phyloP scores from a whole-genome alignment of 2,329 filamentous ascomycete species.

The Shiraia sp. region DNA sequence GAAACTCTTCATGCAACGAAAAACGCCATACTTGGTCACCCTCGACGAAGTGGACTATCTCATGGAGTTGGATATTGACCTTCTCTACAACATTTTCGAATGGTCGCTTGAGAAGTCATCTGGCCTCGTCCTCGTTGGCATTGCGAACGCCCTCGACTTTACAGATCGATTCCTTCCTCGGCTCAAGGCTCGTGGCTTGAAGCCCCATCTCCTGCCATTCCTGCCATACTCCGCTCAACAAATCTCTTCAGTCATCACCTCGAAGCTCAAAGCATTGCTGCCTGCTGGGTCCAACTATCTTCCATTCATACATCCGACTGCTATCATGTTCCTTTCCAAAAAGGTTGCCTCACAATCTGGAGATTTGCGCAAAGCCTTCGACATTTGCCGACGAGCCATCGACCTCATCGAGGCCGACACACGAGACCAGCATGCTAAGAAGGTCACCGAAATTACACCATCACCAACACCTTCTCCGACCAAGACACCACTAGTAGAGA shows the following conservation, averaged over 20 bases:
- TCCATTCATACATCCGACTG: slow-evolving; percentile 90
- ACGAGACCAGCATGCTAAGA: slow-evolving; percentile 70
- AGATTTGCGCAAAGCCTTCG: slow-evolving; percentile 92
- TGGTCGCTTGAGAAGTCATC: slow-evolving; percentile 88
- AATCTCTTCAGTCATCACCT: slow-evolving; percentile 83
- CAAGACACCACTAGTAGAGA: slow-evolving; percentile 78
- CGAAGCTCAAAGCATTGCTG: slow-evolving; percentile 76
- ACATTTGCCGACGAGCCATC: slow-evolving; percentile 86
- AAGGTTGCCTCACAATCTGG: slow-evolving; percentile 95
- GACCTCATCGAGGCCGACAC: slow-evolving; percentile 89
- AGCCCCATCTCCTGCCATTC: slow-evolving; percentile 87
- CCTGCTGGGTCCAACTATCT: slow-evolving; percentile 64
- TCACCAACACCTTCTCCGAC: slow-evolving; percentile 64
- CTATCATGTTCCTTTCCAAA: slow-evolving; percentile 90
- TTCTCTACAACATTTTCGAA: slow-evolving; percentile 92
- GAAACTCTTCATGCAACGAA: slow-evolving; percentile 68
- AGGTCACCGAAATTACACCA: slow-evolving; percentile 51
- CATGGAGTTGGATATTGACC: slow-evolving; percentile 82
- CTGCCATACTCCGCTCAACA: slow-evolving; percentile 88
- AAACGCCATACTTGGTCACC: slow-evolving; percentile 74
- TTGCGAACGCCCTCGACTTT: slow-evolving; percentile 93
- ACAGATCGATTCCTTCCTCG: slow-evolving; percentile 94
- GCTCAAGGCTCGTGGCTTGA: slow-evolving; percentile 88
- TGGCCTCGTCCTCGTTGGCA: slow-evolving; percentile 81
- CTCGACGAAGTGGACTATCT: slow-evolving; percentile 96